phyloP scores from a whole-genome alignment of 306 rosid genomes.

The Inga leiocalycina region DNA sequence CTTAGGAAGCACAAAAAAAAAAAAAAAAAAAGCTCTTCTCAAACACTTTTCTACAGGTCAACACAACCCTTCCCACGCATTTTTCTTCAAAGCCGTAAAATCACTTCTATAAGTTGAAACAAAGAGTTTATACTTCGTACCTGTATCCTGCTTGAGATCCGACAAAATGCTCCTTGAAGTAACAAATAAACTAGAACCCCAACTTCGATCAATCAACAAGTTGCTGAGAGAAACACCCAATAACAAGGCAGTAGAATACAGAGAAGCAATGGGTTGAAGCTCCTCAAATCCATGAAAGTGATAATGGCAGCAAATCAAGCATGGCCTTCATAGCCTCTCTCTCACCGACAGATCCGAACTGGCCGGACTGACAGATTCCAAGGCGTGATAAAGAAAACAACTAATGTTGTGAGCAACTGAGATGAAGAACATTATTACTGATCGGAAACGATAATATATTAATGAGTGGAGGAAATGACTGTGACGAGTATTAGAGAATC shows the following conservation, averaged over 20 bases:
- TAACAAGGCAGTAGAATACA: neutral
- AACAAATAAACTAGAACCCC: neutral
- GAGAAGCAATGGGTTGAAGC: neutral
- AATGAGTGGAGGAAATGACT: too few species aligned
- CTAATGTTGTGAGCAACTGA: neutral
- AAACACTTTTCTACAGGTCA: too few species aligned
- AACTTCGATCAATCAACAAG: neutral
- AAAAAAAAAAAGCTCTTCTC: too few species aligned
- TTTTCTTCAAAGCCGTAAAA: too few species aligned
- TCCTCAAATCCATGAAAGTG: neutral
- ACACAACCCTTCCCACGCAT: too few species aligned
- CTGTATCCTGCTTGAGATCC: neutral
- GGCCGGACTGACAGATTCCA: neutral
- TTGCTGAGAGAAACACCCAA: neutral
- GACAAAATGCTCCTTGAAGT: neutral
- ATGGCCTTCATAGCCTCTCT: too few species aligned
- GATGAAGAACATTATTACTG: neutral
- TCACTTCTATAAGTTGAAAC: too few species aligned
- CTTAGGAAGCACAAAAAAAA: too few species aligned
- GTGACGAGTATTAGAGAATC: too few species aligned
- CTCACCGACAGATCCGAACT: neutral
- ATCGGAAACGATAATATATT: neutral
- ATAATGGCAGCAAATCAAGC: neutral
- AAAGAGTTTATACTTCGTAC: too few species aligned
- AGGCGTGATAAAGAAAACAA: neutral